These are phyloP conservation scores for Microascus cirrosus DNA, from an alignment of 2,329 filamentous ascomycete species.

Conservation along the genomic window DNA sequence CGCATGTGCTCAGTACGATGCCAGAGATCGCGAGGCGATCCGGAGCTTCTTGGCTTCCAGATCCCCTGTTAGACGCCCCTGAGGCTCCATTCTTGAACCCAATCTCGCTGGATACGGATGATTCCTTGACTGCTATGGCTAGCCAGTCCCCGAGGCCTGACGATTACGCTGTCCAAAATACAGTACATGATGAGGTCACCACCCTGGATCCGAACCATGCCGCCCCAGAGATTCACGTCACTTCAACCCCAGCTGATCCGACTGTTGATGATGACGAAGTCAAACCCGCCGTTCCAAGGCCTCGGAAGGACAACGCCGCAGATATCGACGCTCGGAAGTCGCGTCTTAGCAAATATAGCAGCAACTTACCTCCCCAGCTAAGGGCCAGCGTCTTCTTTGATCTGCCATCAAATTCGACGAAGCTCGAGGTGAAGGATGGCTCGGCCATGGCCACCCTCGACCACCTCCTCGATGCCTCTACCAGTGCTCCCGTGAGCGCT, in stretches of 20 bases:
- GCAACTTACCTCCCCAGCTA: slow-evolving; percentile 63
- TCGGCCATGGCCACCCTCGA: slow-evolving; percentile 86
- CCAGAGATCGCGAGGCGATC: slow-evolving; percentile 11
- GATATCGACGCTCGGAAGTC: slow-evolving; percentile 25
- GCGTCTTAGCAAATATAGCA: slow-evolving; percentile 30
- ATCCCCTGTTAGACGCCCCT: slow-evolving; percentile 27
- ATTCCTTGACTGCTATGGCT: not conserved
- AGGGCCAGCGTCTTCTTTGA: slow-evolving; percentile 92
- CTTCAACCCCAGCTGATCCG: not conserved
- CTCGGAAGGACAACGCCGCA: slow-evolving; percentile 4
- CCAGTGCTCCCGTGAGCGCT: slow-evolving; percentile 74
- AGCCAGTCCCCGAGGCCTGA: not conserved
- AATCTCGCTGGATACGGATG: not conserved
- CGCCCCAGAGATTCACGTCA: slow-evolving; percentile 1
- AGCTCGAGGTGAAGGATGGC: slow-evolving; percentile 54
- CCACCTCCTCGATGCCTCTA: slow-evolving; percentile 82
- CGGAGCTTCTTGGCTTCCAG: slow-evolving; percentile 29
- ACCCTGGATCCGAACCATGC: not conserved
- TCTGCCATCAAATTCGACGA: slow-evolving; percentile 39
- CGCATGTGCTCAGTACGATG: slow-evolving; percentile 59
- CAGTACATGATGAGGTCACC: not conserved
- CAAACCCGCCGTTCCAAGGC: slow-evolving; percentile 4
- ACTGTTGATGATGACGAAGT: not conserved
- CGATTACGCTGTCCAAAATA: not conserved
- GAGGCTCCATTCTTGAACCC: slow-evolving; percentile 18